These are phyloP conservation scores for Ampelocalamus luodianensis DNA, from an alignment of 176 grass and related monocot genomes.

Conservation along the genomic window DNA sequence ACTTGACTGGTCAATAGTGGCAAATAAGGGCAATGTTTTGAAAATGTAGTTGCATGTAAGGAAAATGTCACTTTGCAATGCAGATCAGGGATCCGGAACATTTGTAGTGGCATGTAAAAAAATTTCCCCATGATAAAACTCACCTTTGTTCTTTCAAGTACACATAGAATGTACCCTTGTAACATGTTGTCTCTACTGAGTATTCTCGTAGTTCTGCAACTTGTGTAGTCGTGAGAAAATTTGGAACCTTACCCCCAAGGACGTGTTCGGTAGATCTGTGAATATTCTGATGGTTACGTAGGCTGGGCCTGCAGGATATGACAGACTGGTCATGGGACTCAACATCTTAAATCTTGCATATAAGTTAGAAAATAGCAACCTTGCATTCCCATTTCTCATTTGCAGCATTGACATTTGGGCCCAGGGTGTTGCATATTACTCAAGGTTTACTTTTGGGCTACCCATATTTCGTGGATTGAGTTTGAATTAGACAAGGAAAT, in stretches of 20 bases:
- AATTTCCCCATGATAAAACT: not conserved
- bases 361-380: not conserved
- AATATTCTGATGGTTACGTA: not conserved
- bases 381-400: not conserved
- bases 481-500: not conserved
- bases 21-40: too few species aligned
- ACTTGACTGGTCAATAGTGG: too few species aligned
- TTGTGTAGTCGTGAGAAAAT: not conserved
- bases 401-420: not conserved
- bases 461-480: not conserved
- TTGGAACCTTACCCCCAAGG: not conserved
- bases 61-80: too few species aligned
- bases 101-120: too few species aligned
- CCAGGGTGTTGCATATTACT: not conserved
- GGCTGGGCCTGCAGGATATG: not conserved
- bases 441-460: not conserved
- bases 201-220: not conserved
- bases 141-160: not conserved
- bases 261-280: constrained; percentile 12
- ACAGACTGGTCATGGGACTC: not conserved
- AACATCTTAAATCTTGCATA: not conserved
- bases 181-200: not conserved
- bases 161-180: not conserved
- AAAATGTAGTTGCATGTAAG: too few species aligned
- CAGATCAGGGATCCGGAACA: too few species aligned